Conservation (phyloP, 2,329 filamentous ascomycete genomes). For the Hymenoscyphus fraxineus region DNA sequence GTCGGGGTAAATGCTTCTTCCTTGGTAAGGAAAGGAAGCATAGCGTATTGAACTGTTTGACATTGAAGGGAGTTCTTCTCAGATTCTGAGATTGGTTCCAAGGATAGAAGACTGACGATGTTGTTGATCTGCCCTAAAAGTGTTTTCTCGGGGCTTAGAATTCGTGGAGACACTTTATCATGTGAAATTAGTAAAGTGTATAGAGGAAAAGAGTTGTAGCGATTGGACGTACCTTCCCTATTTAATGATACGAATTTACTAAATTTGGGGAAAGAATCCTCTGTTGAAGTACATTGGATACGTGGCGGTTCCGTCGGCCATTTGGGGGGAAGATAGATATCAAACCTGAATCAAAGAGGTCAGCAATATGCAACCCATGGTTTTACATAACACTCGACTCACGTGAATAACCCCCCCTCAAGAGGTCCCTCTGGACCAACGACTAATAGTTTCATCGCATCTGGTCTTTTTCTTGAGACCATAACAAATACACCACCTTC, state of each 20-base stretch:
- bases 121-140: background rate
- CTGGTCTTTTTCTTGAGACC: background rate
- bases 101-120: background rate
- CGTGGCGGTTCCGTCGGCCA: background rate
- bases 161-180: background rate
- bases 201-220: background rate
- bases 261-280: background rate
- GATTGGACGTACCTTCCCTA: background rate
- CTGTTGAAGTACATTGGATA: background rate
- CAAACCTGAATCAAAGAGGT: background rate
- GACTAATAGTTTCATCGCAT: background rate
- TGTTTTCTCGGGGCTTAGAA: background rate
- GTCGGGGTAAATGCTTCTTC: background rate
- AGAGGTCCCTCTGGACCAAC: background rate
- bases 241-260: background rate
- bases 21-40: background rate
- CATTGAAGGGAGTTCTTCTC: background rate
- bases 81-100: background rate
- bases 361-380: background rate
- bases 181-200: background rate
- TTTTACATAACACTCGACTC: background rate
- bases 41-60: background rate
- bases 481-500: background rate
- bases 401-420: background rate
- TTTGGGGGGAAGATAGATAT: background rate